A percentile compares a stretch with the other conserved stretches of the same genome.
Evolutionary conservation across 2,329 filamentous ascomycete genomes (phyloP).

Genomic region (Calonectria henricotiae): DNA sequence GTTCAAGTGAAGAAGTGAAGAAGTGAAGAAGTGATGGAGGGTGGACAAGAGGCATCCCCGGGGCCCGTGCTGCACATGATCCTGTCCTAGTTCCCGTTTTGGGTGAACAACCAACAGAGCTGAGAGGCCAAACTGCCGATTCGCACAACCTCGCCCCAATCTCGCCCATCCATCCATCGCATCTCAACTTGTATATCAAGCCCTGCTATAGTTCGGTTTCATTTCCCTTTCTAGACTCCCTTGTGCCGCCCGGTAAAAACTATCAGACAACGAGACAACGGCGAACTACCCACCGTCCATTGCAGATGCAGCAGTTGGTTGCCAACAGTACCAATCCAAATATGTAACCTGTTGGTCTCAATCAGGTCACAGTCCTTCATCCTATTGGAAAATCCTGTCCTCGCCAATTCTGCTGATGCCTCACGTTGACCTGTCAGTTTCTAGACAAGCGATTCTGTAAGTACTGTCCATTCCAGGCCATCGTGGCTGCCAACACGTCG

Average conservation of each 20-base stretch:
- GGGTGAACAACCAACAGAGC: background rate
- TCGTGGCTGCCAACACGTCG: background rate
- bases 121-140: conserved; percentile 3
- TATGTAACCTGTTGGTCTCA: background rate
- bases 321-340: background rate
- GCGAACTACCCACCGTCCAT: background rate
- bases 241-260: conserved; percentile 6
- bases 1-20: conserved; percentile 9
- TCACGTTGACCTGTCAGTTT: conserved; percentile 11
- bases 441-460: background rate
- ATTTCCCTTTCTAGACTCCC: background rate
- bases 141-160: conserved; percentile 26
- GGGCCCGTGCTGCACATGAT: conserved; percentile 7
- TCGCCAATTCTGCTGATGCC: background rate
- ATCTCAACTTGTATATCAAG: conserved; percentile 19
- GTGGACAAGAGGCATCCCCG: conserved; percentile 10
- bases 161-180: background rate
- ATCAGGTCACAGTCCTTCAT: background rate
- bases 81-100: background rate
- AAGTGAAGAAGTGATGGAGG: conserved; percentile 14
- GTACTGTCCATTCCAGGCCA: background rate
- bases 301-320: background rate
- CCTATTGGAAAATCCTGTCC: background rate
- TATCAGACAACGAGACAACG: conserved; percentile 16
- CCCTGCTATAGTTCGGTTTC: background rate